Conservation (phyloP, 495 filamentous ascomycete genomes). For the Bathelium albidoporum region DNA sequence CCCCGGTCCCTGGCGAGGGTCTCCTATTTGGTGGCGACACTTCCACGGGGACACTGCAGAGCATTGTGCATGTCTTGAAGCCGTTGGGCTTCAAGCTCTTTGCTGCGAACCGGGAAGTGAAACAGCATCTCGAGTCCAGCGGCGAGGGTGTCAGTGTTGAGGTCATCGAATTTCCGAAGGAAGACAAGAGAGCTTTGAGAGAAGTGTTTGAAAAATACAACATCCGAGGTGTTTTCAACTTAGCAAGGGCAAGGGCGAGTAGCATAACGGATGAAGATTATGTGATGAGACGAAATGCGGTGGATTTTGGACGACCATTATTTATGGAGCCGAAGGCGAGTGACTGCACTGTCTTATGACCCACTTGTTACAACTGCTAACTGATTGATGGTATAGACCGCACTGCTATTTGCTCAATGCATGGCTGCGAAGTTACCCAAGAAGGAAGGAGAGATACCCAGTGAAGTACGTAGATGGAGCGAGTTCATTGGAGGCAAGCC, state of each 20-base stretch:
- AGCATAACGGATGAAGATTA: conserved; percentile 88
- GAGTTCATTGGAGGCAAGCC: conserved; percentile 88
- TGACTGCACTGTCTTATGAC: conserved; percentile 8
- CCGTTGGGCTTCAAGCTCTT: conserved; percentile 92
- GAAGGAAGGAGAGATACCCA: conserved; percentile 60
- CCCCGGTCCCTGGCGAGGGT: conserved; percentile 86
- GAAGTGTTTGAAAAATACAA: conserved; percentile 97
- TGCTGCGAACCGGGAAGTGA: conserved; percentile 70
- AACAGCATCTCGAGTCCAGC: conserved; percentile 65
- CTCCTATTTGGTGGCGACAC: conserved; percentile 86
- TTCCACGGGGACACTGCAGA: conserved; percentile 50
- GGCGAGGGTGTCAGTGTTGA: conserved; percentile 59
- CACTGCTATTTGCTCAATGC: conserved; percentile 87
- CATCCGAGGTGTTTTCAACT: conserved; percentile 91
- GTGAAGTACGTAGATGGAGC: conserved; percentile 87
- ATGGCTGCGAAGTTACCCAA: conserved; percentile 91
- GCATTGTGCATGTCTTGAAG: conserved; percentile 70
- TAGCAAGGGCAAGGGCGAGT: conserved; percentile 74
- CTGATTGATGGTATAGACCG: conserved; percentile 52
- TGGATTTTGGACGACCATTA: conserved; percentile 93
- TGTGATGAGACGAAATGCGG: conserved; percentile 95
- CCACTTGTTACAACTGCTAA: conserved; percentile 4
- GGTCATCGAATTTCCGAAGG: conserved; percentile 93
- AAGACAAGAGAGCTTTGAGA: conserved; percentile 87
- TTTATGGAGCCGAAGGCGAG: conserved; percentile 99